Percentiles rank a stretch among this genome's conserved stretches.
Conservation (phyloP, 2,329 filamentous ascomycete genomes). For the Fusarium newnesense region DNA sequence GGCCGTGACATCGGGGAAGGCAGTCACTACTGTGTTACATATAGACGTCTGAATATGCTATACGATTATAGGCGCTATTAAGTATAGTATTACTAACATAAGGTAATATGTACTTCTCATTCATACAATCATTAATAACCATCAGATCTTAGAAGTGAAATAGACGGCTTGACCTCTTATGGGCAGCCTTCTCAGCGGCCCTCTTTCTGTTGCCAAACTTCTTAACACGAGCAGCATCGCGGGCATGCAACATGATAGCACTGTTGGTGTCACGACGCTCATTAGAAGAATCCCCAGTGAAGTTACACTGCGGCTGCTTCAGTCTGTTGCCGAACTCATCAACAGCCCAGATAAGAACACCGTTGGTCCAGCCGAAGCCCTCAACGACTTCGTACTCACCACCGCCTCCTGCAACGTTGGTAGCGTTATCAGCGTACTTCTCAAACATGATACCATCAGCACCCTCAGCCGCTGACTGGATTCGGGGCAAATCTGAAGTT, state of each 20-base stretch:
- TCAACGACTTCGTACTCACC: slow-evolving; percentile 77
- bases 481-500: slow-evolving; percentile 62
- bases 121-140: background rate
- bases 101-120: background rate
- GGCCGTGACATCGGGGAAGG: background rate
- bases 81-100: background rate
- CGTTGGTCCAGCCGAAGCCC: slow-evolving; percentile 78
- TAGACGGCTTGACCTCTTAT: slow-evolving; percentile 28
- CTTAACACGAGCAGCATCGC: slow-evolving; percentile 60
- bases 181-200: slow-evolving; percentile 15
- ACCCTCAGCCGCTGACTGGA: slow-evolving; percentile 56
- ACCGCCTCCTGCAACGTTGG: slow-evolving; percentile 70
- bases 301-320: slow-evolving; percentile 64
- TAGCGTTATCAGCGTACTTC: slow-evolving; percentile 71
- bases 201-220: slow-evolving; percentile 52
- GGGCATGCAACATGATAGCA: slow-evolving; percentile 59
- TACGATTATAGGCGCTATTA: background rate
- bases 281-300: slow-evolving; percentile 56
- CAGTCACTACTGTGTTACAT: background rate
- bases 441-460: slow-evolving; percentile 74
- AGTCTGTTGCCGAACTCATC: slow-evolving; percentile 69
- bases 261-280: slow-evolving; percentile 47
- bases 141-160: slow-evolving; percentile 8
- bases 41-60: background rate
- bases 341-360: slow-evolving; percentile 73